Evolutionary conservation across 352 stramenopile species (phyloP), one percentile per base, ranked within the genome.

Genomic region (Pythium coloratum): DNA sequence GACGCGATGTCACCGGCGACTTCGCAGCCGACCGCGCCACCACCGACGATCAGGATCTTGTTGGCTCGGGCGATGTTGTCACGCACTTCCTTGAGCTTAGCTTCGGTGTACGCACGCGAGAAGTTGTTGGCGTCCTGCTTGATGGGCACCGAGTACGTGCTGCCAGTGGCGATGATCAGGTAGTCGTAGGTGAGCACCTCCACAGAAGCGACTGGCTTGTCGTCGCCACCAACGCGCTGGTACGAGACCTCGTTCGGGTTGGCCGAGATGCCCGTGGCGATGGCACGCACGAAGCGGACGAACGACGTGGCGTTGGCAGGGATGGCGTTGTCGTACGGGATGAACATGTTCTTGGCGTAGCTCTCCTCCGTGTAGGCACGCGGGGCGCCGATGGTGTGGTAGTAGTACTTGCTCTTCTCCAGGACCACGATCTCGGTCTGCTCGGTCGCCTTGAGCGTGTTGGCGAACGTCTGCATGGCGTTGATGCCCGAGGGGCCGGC

Each of bases 81-180:
- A 13, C 44, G 62, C 8, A 78, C 66, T 12, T 78, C 58, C 2
- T 51, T 38, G 14, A 86, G 54, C 50, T 80, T 75, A 0, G 6
- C 16, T 47, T 87, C 70, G 0, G 69, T 79, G 36, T 34, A 26
- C 2, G 47, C 44, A 13, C 69, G 40, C 1, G 40, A 49, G 40
- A 24, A 49, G 40, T 49, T 49, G 40, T 6, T 49, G 40, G 14
- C 18, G 40, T 49, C 40, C 40, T 73, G 76, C 54, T 90, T 92
- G 57, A 90, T 84, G 0, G 82, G 82, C 51, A 75, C 68, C 4
- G 79, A 70, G 77, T 89, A 89, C 55, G 71, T 86, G 68, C 73
- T 85, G 13, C 78, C 78, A 0, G 81, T 91, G 20, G 82, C 82
- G 32, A 91, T 55, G 33, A 91, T 71, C 7, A 89, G 66, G 57